A percentile compares a stretch with the other conserved stretches of the same genome.
phyloP scores from a whole-genome alignment of 1,139 yeast species.

The Zygosaccharomyces pseudobailii region DNA sequence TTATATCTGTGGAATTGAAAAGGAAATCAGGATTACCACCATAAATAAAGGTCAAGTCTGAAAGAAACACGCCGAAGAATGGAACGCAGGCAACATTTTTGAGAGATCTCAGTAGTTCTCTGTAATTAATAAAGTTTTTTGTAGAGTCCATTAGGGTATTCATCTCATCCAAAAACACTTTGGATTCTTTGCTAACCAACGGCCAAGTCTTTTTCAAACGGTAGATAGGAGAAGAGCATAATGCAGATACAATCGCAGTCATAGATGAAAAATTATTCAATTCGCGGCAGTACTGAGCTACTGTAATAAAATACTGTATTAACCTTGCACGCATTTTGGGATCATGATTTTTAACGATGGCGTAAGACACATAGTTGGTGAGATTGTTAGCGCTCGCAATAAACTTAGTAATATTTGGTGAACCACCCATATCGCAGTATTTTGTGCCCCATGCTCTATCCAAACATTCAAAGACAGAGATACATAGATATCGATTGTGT shows the following conservation, averaged over 20 bases:
- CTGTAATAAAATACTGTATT: conserved; percentile 70
- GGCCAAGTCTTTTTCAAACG: conserved; percentile 86
- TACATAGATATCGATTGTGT: conserved; percentile 60
- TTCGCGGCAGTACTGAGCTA: conserved; percentile 74
- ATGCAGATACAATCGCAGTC: conserved; percentile 90
- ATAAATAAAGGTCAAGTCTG: conserved; percentile 83
- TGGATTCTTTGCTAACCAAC: conserved; percentile 50
- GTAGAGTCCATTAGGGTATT: conserved; percentile 84
- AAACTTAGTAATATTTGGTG: conserved; percentile 54
- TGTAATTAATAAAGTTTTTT: conserved; percentile 80
- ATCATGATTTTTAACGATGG: conserved; percentile 62
- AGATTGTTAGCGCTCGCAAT: conserved; percentile 77
- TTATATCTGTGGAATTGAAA: conserved; percentile 53
- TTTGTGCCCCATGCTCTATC: conserved; percentile 76
- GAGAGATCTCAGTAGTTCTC: conserved; percentile 70
- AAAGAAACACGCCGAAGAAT: conserved; percentile 83
- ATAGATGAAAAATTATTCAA: conserved; percentile 83
- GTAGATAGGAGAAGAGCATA: conserved; percentile 83
- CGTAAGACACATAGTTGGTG: conserved; percentile 79
- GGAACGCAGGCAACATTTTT: conserved; percentile 86
- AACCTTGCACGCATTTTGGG: conserved; percentile 63
- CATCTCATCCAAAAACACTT: conserved; percentile 58
- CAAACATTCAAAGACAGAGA: conserved; percentile 70
- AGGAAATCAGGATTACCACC: conserved; percentile 85
- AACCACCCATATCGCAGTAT: conserved; percentile 54